phyloP scores from a whole-genome alignment of 306 rosid genomes.

The Prunus mongolica region DNA sequence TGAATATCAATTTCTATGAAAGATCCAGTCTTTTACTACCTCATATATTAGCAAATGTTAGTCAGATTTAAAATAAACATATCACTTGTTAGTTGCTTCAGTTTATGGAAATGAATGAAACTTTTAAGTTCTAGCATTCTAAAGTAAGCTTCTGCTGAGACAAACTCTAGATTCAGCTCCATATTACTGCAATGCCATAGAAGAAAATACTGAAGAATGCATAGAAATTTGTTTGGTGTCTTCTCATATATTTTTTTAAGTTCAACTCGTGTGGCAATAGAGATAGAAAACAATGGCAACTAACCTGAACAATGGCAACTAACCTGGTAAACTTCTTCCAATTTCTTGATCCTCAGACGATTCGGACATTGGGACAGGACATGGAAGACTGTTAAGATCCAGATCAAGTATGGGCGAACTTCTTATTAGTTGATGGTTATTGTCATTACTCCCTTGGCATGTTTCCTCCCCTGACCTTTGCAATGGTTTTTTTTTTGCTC shows the following conservation, averaged over 20 bases:
- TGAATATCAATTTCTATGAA: background rate
- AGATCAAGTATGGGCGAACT: conserved; percentile 38
- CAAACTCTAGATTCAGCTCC: conserved; percentile 15
- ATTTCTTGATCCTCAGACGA: conserved; percentile 30
- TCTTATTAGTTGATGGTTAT: conserved; percentile 31
- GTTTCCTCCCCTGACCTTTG: conserved; percentile 25
- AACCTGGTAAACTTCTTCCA: conserved; percentile 59
- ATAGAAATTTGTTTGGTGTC: conserved; percentile 8
- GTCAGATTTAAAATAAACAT: background rate
- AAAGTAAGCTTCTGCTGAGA: background rate
- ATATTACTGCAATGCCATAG: conserved; percentile 9
- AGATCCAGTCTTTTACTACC: background rate
- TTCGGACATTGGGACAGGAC: conserved; percentile 36
- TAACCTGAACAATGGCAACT: conserved; percentile 48
- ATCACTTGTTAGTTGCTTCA: background rate
- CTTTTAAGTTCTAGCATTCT: background rate
- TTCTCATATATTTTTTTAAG: background rate
- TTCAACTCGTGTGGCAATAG: background rate
- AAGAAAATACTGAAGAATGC: conserved; percentile 3
- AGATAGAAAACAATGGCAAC: conserved; percentile 13
- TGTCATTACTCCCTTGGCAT: conserved; percentile 21
- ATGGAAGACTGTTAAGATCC: conserved; percentile 82
- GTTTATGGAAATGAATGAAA: background rate
- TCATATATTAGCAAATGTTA: background rate
- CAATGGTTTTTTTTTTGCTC: conserved; percentile 12